Evolutionary conservation across 805 yeast species (phyloP).

Genomic region (Kurtzmaniella fragi): DNA sequence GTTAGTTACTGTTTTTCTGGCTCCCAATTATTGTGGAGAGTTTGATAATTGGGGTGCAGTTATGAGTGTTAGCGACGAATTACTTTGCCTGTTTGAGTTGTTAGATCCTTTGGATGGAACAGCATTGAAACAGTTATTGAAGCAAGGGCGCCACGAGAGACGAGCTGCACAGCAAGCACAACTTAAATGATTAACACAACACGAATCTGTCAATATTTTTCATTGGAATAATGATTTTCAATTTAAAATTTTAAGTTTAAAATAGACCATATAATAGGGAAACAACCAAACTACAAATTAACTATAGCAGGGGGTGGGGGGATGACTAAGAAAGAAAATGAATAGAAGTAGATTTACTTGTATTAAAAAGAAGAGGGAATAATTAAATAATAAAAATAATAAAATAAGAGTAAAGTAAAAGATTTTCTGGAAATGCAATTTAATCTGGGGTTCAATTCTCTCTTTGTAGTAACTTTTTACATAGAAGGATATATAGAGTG

Average conservation of each 20-base stretch:
- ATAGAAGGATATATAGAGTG: too few species aligned
- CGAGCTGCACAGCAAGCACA: conserved; percentile 42
- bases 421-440: too few species aligned
- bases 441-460: too few species aligned
- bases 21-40: conserved; percentile 79
- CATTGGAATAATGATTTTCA: too few species aligned
- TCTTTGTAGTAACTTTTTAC: too few species aligned
- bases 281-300: too few species aligned
- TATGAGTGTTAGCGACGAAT: conserved; percentile 91
- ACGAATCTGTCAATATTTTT: background rate
- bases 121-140: conserved; percentile 92
- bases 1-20: conserved; percentile 67
- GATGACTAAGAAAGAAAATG: background rate
- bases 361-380: too few species aligned
- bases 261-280: too few species aligned
- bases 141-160: conserved; percentile 85
- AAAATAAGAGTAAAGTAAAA: too few species aligned
- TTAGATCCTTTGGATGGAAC: conserved; percentile 90
- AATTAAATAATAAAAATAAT: too few species aligned
- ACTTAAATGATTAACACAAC: background rate
- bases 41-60: conserved; percentile 97
- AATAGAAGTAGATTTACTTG: too few species aligned
- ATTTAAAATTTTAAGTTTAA: too few species aligned
- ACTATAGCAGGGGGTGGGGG: background rate
- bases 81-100: conserved; percentile 87